These are phyloP conservation scores for Venturia nashicola DNA, from an alignment of 2,329 filamentous ascomycete genomes.

Conservation along the genomic window DNA sequence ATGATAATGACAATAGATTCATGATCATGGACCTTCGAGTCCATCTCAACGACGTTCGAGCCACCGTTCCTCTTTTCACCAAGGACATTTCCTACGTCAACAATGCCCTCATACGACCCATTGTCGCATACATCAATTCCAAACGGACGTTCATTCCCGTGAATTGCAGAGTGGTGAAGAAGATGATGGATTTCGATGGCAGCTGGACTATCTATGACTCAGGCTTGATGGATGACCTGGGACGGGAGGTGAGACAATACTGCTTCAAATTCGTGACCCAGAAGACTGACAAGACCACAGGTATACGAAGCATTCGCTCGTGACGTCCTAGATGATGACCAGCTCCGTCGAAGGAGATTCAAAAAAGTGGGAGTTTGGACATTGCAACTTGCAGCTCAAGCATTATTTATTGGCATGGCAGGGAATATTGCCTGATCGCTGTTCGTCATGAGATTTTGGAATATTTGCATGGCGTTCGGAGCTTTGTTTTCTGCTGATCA, in stretches of 20 bases:
- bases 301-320: slow-evolving; percentile 89
- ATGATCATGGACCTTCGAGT: slow-evolving; percentile 91
- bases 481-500: background rate
- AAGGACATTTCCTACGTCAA: slow-evolving; percentile 90
- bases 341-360: slow-evolving; percentile 72
- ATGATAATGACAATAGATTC: slow-evolving; percentile 53
- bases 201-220: slow-evolving; percentile 92
- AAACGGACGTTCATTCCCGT: slow-evolving; percentile 93
- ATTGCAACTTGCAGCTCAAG: slow-evolving; percentile 80
- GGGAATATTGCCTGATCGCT: slow-evolving; percentile 53
- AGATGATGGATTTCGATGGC: slow-evolving; percentile 78
- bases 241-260: slow-evolving; percentile 52
- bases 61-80: slow-evolving; percentile 84
- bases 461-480: background rate
- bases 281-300: slow-evolving; percentile 21
- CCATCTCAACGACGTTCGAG: slow-evolving; percentile 88
- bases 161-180: slow-evolving; percentile 87
- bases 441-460: background rate
- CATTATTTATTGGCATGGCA: slow-evolving; percentile 87
- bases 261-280: background rate
- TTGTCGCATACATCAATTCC: slow-evolving; percentile 96
- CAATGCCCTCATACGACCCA: slow-evolving; percentile 86
- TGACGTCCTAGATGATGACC: slow-evolving; percentile 83
- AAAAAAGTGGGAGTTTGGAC: slow-evolving; percentile 98
- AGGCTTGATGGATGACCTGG: slow-evolving; percentile 85